phyloP scores from a whole-genome alignment of 2,329 filamentous ascomycete genomes.

The Byssothecium circinans region DNA sequence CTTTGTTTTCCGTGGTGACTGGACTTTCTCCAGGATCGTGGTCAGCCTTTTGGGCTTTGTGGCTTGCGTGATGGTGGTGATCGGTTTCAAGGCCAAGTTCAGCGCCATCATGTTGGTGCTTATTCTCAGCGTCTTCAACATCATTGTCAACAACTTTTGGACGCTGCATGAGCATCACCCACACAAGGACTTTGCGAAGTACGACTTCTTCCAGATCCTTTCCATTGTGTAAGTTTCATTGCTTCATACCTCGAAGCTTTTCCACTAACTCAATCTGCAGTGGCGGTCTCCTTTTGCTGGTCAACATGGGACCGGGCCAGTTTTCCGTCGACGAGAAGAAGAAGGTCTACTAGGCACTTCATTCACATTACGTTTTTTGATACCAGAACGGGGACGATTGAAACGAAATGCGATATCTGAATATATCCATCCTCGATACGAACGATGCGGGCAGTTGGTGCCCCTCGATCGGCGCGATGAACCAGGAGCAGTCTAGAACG shows the following conservation, averaged over 20 bases:
- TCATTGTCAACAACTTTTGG: slow-evolving; percentile 99
- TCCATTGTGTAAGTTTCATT: slow-evolving; percentile 76
- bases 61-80: slow-evolving; percentile 96
- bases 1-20: slow-evolving; percentile 93
- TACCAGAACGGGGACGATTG: slow-evolving; percentile 19
- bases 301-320: slow-evolving; percentile 98
- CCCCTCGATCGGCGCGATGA: neutral
- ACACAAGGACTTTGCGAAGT: slow-evolving; percentile 99
- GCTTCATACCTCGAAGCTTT: neutral
- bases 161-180: slow-evolving; percentile 98
- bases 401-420: slow-evolving; percentile 27
- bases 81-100: slow-evolving; percentile 99
- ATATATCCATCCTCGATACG: slow-evolving; percentile 2
- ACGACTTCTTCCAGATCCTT: slow-evolving; percentile 99
- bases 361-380: slow-evolving; percentile 20
- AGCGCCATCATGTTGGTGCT: slow-evolving; percentile 94
- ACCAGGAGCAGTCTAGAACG: neutral
- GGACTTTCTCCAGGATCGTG: slow-evolving; percentile 83
- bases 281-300: slow-evolving; percentile 89
- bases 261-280: slow-evolving; percentile 33
- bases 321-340: slow-evolving; percentile 99
- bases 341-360: slow-evolving; percentile 81
- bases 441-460: neutral
- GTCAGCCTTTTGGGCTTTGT: slow-evolving; percentile 84
- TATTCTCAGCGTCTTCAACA: slow-evolving; percentile 93